Evolutionary conservation across 169 alveolate species (phyloP), one percentile per base, ranked within the genome.

Genomic region (Plasmodium vivax): DNA sequence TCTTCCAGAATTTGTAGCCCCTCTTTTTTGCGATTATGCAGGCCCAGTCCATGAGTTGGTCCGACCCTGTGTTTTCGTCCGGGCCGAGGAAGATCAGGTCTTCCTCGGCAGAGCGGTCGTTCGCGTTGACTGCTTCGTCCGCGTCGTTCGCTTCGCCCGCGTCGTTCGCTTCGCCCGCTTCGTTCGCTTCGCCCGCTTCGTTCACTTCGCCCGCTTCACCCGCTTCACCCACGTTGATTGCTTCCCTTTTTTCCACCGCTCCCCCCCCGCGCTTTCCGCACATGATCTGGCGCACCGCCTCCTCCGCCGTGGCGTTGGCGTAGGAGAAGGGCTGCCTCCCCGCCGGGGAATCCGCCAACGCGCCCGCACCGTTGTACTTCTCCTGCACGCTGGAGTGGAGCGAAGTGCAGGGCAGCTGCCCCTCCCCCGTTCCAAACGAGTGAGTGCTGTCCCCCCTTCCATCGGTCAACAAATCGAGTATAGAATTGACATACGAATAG

Each of bases 31-130:
- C 98, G 16, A 95, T 95, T 85, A 92, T 77, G 54, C 97, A 96
- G 16, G 98, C 98, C 98, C 98, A 96, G 94, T 97, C 98, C 98
- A 96, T 96, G 43, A 97, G 83, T 14, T 97, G 96, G n/a, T 97
- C 98, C 0, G 98, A 96, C 19, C 98, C 98, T 0, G 98, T 95
- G 73, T 95, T 96, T 94, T 96, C 98, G 54, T 96, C 98, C 6
- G 98, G 98, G 0, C 98, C 98, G 23, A 94, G 51, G 83, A 96
- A 96, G 41, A 87, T 87, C 23, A 87, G 43, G 41, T 84, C 93
- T 92, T 58, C 85, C 41, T 14, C 83, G 72, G 38, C 85, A 84
- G 43, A 58, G 83, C 30, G 45, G 82, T 30, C 12, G 68, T 43
- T 19, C 85, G 45, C 84, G 87, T 71, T 58, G 81, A 36, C 72